Evolutionary conservation across 1,284 basidiomycete genomes (phyloP), one percentile per base, ranked within the genome.

Genomic region (Leccinum griseonigrum): DNA sequence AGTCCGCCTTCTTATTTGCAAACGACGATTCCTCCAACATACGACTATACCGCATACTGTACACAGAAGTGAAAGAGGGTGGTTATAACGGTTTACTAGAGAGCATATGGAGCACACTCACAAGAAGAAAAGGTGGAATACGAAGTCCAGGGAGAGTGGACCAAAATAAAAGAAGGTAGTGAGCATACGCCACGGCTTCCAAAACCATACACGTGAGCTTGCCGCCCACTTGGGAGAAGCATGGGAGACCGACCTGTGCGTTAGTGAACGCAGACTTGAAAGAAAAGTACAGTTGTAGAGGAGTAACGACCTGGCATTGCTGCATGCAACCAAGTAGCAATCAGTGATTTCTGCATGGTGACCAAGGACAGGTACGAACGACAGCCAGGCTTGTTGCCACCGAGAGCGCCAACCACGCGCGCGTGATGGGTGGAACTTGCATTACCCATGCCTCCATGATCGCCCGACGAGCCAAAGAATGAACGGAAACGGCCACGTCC

Each of bases 71-170:
- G 14, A 9, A 34, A 29, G n/a, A 13, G 58, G 22, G 9, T 61
- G 29, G 60, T 38, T 26, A 13, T 26, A n/a, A 3, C 5, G 52
- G 16, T 13, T 10, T 26, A 50, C 3, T 11, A 29, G 1, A 43
- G 13, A 31, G 10, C 11, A 14, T 5, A 11, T 5, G 40, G 48
- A 50, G 31, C 32, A 26, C 2, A 80, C 94, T 74, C 70, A 96
- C 94, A 98, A 96, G 83, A 98, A 98, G 83, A 98, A 97, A 61
- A 99, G 82, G 74, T 98, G 96, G 77, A 99, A 97, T 61, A 97
- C 83, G 66, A 98, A 94, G 74, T 98, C 96, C n/a, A 98, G 78
- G 2, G 91, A 93, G 67, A 98, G 85, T 0, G 90, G 85, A 10
- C 97, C 97, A 76, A 98, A 99, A 78, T 97, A 99, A 71, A 97